Evolutionary conservation across 2,329 filamentous ascomycete species (phyloP).

Genomic region (Fusarium protoensiforme): DNA sequence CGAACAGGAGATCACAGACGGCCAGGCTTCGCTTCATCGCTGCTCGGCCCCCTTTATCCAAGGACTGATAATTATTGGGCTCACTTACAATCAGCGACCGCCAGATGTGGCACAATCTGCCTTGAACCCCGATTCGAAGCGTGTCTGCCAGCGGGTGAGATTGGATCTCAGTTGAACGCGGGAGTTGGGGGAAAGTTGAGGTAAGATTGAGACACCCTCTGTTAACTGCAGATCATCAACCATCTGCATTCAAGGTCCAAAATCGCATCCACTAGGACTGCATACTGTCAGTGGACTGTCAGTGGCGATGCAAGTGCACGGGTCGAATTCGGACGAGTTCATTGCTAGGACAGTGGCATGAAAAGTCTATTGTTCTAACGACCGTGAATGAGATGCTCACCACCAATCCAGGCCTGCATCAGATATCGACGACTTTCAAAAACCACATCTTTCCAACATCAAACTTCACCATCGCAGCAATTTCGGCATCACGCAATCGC

Average conservation of each 20-base stretch:
- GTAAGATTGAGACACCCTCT: slow-evolving; percentile 18
- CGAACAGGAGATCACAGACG: slow-evolving; percentile 10
- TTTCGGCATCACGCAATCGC: not conserved
- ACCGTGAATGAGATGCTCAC: slow-evolving; percentile 25
- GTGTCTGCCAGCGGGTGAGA: slow-evolving; percentile 22
- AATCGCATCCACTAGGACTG: not conserved
- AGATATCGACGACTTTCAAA: not conserved
- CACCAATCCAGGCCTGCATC: not conserved
- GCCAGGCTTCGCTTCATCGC: slow-evolving; percentile 27
- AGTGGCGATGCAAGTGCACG: not conserved
- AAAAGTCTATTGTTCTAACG: slow-evolving; percentile 1
- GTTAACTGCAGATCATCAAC: not conserved
- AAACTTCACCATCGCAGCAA: too few relatives aligned
- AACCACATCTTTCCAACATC: not conserved
- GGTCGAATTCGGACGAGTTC: not conserved
- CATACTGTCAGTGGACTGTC: not conserved
- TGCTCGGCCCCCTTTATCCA: slow-evolving; percentile 4
- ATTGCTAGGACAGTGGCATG: not conserved
- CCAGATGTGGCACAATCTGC: not conserved
- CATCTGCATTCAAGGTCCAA: not conserved
- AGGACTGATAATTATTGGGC: not conserved
- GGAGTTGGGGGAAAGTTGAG: slow-evolving; percentile 4
- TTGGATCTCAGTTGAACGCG: not conserved
- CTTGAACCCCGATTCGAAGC: not conserved
- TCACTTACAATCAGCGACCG: slow-evolving; percentile 2